Evolutionary conservation across 306 rosid species (phyloP).

Genomic region (Pterocarpus macrocarpus): DNA sequence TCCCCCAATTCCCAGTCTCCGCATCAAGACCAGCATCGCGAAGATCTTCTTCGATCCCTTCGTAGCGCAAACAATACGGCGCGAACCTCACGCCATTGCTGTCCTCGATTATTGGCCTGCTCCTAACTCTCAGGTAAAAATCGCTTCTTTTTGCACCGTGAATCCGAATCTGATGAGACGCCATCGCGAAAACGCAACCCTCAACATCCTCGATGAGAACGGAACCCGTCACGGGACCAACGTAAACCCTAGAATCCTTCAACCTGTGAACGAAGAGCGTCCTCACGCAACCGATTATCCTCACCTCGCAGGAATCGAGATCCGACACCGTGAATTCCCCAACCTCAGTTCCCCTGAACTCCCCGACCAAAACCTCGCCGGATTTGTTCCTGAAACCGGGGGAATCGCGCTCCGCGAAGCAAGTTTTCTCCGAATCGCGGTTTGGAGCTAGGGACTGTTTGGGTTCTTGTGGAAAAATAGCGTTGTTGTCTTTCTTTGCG

Average conservation of each 20-base stretch:
- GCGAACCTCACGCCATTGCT: conserved; percentile 70
- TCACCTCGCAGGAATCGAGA: conserved; percentile 89
- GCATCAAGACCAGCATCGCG: conserved; percentile 59
- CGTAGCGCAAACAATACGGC: conserved; percentile 77
- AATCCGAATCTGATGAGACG: conserved; percentile 91
- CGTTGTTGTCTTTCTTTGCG: conserved; percentile 52
- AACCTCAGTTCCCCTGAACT: conserved; percentile 62
- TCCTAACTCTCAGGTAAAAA: conserved; percentile 88
- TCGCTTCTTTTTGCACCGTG: conserved; percentile 70
- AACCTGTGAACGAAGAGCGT: conserved; percentile 75
- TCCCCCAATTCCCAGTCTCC: conserved; percentile 84
- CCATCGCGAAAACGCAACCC: conserved; percentile 69
- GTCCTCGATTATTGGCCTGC: conserved; percentile 90
- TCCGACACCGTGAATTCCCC: conserved; percentile 85
- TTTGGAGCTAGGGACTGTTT: conserved; percentile 35
- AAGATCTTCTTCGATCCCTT: conserved; percentile 78
- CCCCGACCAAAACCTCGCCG: conserved; percentile 58
- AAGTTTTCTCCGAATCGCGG: conserved; percentile 30
- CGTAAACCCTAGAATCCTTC: conserved; percentile 68
- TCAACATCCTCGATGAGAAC: conserved; percentile 79
- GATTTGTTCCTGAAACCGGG: conserved; percentile 69
- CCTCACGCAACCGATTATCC: conserved; percentile 71
- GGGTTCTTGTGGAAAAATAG: conserved; percentile 23
- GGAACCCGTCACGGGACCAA: conserved; percentile 76
- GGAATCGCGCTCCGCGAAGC: conserved; percentile 57